Base-by-base conservation (phyloP, 2,329 filamentous ascomycete genomes). In the Sporothrix inflata region DNA sequence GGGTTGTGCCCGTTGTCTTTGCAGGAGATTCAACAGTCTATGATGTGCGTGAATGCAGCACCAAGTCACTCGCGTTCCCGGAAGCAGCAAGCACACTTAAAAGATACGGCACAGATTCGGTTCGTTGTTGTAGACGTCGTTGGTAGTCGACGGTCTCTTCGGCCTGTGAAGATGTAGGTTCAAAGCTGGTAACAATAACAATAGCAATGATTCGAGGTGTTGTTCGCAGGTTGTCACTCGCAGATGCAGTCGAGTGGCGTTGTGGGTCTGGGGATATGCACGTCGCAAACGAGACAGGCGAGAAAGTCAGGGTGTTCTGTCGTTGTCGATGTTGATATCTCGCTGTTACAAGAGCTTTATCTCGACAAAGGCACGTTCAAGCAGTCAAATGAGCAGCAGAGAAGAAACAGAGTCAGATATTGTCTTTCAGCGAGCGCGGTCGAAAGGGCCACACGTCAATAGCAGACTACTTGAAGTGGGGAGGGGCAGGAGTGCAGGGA, bases 391-490 rank as follows among this genome's bases (percentile, higher is more conserved):
- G 16, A 61, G 40, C 30, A 61, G 68, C 55, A 70, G 67, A 49
- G 53, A 45, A 47, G 38, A 49, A 70, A 61, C 38, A 49, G 55
- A 38, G 38, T 49, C 68, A 70, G 27, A 61, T 57, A 69, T 57
- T 42, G 40, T 47, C 16, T 60, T 61, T 47, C 16, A 47, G 30
- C 45, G 12, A 30, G 47, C n/a, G 38, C 53, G 21, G 51, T 24
- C 55, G 40, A 38, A 16, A 42, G n/a, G 8, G 55, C 24, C 19
- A 73, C 68, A 69, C 57, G 55, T 60, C 67, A 69, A 69, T 57
- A 53, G 47, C 12, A 69, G 67, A 57, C 67, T 69, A 69, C 66
- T 57, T 57, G 67, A 57, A 38, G 27, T 5, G 65, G 45, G 30
- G 27, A 19, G 45, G 65, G 47, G 40, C 2, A 24, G 9, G 3